phyloP scores from a whole-genome alignment of 805 yeast genomes.

The Myxozyma nipponensis region DNA sequence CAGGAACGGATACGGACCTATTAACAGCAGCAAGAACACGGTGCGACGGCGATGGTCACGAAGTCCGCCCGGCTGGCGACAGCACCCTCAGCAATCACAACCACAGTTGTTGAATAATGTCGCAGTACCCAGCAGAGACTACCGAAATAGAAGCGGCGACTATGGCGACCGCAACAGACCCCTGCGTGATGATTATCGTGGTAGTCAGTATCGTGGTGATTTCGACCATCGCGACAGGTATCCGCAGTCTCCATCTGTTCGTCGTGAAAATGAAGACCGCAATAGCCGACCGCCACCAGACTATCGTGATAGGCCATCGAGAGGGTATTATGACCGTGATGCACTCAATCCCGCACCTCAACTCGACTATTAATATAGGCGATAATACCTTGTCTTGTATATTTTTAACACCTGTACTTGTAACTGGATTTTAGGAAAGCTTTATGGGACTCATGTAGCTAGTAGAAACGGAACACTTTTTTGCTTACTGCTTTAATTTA shows the following conservation, averaged over 20 bases:
- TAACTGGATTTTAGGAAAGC: too few species aligned
- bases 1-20: not conserved
- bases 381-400: too few species aligned
- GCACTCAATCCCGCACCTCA: constrained; percentile 10
- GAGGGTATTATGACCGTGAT: constrained; percentile 22
- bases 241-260: too few species aligned
- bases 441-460: too few species aligned
- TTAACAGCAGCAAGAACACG: not conserved
- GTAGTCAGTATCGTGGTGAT: constrained; percentile 8
- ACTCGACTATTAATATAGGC: constrained; percentile 12
- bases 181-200: not conserved
- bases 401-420: too few species aligned
- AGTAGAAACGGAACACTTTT: too few species aligned
- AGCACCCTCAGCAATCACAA: not conserved
- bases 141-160: constrained; percentile 9
- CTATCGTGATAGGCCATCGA: constrained; percentile 17
- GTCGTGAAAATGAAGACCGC: too few species aligned
- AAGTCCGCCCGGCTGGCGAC: constrained; percentile 2
- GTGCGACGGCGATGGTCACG: constrained; percentile 6
- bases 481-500: too few species aligned
- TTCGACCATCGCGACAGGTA: too few species aligned
- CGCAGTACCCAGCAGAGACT: too few species aligned
- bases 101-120: too few species aligned
- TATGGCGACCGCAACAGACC: not conserved
- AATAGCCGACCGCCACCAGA: too few species aligned